Percentiles rank a stretch among this genome's conserved stretches.
phyloP scores from a whole-genome alignment of 371 early-diverging fungal genomes.

The Mortierella sp. region DNA sequence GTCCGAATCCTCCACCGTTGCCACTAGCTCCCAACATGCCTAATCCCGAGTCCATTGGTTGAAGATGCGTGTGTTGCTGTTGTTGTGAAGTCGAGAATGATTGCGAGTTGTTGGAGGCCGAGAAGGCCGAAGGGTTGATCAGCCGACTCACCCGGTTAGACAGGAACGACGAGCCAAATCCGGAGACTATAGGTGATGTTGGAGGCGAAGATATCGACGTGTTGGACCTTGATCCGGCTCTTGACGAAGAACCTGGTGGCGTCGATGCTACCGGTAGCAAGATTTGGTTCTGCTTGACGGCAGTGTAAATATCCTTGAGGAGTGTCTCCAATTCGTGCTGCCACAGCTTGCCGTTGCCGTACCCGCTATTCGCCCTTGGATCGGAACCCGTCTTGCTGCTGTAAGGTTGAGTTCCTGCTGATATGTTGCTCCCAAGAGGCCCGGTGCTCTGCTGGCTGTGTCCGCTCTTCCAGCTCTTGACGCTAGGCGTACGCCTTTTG shows the following conservation, averaged over 20 bases:
- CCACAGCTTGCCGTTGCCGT: slow-evolving; percentile 50
- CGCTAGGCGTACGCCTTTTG: slow-evolving; percentile 48
- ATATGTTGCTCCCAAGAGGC: neutral
- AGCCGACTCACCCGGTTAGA: slow-evolving; percentile 49
- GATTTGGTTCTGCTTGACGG: slow-evolving; percentile 84
- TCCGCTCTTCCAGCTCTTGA: slow-evolving; percentile 54
- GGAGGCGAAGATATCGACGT: slow-evolving; percentile 25
- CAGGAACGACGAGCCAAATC: slow-evolving; percentile 45
- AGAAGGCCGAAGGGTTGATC: slow-evolving; percentile 25
- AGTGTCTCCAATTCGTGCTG: slow-evolving; percentile 53
- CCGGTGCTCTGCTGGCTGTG: slow-evolving; percentile 50
- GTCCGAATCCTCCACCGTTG: slow-evolving; percentile 26
- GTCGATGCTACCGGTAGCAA: slow-evolving; percentile 67
- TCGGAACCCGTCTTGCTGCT: slow-evolving; percentile 38
- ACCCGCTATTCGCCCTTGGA: slow-evolving; percentile 34
- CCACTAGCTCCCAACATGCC: slow-evolving; percentile 11
- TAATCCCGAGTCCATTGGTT: neutral
- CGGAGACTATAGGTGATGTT: slow-evolving; percentile 28
- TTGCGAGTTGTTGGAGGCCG: slow-evolving; percentile 6
- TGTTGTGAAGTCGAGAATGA: slow-evolving; percentile 13
- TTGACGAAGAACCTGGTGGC: slow-evolving; percentile 3
- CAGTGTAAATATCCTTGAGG: slow-evolving; percentile 77
- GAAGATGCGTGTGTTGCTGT: slow-evolving; percentile 16
- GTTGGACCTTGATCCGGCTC: slow-evolving; percentile 22
- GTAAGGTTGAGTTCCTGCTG: neutral